Conservation (phyloP, 2,329 filamentous ascomycete genomes). For the Alternaria hordeiaustralica region DNA sequence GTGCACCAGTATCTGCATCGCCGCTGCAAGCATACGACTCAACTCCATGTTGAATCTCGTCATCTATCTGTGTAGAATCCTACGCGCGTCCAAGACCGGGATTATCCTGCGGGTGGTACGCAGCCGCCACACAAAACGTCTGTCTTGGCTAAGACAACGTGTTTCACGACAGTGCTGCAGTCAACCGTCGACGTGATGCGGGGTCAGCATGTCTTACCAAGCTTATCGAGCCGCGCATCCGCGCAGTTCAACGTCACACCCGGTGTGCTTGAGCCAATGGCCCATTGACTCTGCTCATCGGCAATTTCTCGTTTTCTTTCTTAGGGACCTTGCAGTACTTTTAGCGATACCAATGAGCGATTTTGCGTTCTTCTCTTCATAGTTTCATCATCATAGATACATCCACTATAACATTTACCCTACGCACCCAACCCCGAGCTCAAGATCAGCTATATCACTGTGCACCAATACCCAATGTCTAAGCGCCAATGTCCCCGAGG, state of each 20-base stretch:
- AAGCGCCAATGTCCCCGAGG: neutral
- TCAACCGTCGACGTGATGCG: slow-evolving; percentile 2
- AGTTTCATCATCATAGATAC: neutral
- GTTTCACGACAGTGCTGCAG: slow-evolving; percentile 7
- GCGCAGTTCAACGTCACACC: neutral
- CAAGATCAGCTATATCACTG: neutral
- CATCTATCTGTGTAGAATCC: neutral
- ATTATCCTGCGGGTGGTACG: neutral
- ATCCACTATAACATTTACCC: neutral
- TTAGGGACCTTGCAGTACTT: neutral
- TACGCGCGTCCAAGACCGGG: slow-evolving; percentile 1
- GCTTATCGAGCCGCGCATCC: slow-evolving; percentile 1
- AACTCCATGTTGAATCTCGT: neutral
- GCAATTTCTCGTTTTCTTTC: neutral
- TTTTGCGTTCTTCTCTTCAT: neutral
- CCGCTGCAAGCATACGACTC: slow-evolving; percentile 6
- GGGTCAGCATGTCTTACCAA: slow-evolving; percentile 7
- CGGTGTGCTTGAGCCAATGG: neutral
- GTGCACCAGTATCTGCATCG: neutral
- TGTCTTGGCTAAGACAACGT: neutral
- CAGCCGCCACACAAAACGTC: neutral
- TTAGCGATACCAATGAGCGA: neutral
- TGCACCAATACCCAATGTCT: neutral
- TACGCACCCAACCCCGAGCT: neutral
- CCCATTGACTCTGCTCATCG: neutral